Base-by-base conservation (phyloP, 2,329 filamentous ascomycete genomes). In the Xylariaceae sp. region DNA sequence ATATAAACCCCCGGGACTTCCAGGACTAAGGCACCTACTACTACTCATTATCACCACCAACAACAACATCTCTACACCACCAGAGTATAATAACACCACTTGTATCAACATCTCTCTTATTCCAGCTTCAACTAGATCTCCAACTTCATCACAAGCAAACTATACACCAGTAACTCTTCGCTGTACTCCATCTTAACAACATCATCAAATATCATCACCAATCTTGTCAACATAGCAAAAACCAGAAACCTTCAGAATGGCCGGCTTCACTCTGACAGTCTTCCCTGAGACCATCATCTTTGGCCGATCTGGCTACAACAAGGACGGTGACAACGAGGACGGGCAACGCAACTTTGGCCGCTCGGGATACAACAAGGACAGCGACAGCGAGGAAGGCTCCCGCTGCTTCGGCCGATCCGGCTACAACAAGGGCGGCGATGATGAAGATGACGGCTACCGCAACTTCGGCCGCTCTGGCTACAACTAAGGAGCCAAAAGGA, bases 271-370 rank as follows among this genome's bases (percentile, higher is more conserved):
- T 51, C 54, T 60, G 50, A 48, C 52, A 39, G 52, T 59, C 52
- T 51, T 47, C 50, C 52, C 59, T 45, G 61, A 66, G 19, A 64
- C 67, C 26, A 64, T 67, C 24, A 55, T 63, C 51, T 60, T 57
- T 40, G 58, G 58, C 29, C 58, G 59, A 37, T 55, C 52, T 9
- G 58, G 59, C 36, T 63, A 62, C 52, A 63, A 63, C 60, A 61
- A 61, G 39, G 55, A 57, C 24, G 49, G 48, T 38, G 47, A 26
- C 45, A 60, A 66, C 19, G 64, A 68, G 24, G 64, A 68, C 24
- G 55, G 63, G 22, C 22, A 26, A 6, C 22, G 22, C 22, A 26
- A 26, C 51, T 60, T 57, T 41, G 58, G 58, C 29, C 58, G 59
- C 38, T 55, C 52, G 9, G 58, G 59, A 34, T 63, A 62, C 53